These are phyloP conservation scores for Esteya vermicola DNA, from an alignment of 2,329 filamentous ascomycete genomes.

Conservation along the genomic window DNA sequence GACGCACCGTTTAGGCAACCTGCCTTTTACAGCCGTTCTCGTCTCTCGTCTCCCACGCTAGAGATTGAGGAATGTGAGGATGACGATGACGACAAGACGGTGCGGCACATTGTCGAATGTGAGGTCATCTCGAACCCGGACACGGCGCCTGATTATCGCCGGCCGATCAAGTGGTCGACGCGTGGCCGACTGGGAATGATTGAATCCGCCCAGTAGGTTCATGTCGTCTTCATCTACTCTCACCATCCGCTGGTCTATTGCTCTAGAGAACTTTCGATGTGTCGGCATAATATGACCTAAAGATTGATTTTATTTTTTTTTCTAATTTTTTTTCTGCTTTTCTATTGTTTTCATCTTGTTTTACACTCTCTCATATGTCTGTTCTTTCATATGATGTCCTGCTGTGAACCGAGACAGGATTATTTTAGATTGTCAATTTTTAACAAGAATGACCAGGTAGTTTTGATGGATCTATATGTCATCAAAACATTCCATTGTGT, in stretches of 20 bases:
- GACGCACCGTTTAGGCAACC: background rate
- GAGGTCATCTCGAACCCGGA: constrained; percentile 8
- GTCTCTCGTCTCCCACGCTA: background rate
- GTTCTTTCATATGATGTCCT: no score
- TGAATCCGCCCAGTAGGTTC: no score
- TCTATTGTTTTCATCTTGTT: background rate
- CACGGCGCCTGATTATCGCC: background rate
- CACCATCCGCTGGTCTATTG: no score
- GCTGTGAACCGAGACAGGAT: no score
- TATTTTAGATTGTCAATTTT: no score
- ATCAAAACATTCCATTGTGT: no score
- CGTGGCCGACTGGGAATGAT: background rate
- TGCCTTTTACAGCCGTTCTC: background rate
- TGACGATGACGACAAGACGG: background rate
- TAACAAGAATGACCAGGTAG: no score
- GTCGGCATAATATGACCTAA: background rate
- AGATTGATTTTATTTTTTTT: background rate
- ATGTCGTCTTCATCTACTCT: no score
- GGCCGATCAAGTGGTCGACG: background rate
- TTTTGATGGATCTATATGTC: no score
- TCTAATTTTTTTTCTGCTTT: background rate
- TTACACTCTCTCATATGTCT: no score
- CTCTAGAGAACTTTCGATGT: no score
- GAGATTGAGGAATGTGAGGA: constrained; percentile 7
- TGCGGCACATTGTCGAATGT: constrained; percentile 4